Base-by-base conservation (phyloP, 2,329 filamentous ascomycete genomes). In the Tolypocladium album region DNA sequence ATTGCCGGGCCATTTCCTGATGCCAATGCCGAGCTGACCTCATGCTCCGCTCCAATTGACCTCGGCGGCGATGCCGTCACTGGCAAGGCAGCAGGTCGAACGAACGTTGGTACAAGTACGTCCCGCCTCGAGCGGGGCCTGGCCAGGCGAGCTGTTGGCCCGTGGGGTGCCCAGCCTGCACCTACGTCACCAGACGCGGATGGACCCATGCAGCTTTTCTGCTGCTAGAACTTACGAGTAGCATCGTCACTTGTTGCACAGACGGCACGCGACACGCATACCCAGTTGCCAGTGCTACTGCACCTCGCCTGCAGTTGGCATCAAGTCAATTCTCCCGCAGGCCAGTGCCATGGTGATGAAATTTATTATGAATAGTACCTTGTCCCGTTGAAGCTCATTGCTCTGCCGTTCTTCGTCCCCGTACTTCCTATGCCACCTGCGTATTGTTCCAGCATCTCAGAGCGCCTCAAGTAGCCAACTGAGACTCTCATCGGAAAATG, bases 401-500 rank as follows among this genome's bases (percentile, higher is more conserved):
- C 27, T 31, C 27, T 31, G 27, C 15, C 47, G 4, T 34, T 34
- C 4, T 2, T 40, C 12, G 39, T 20, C 17, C 20, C 6, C 40
- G 7, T 43, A 20, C 11, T n/a, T 31, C 17, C 22, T 13, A 31
- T 15, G 27, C 27, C 27, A 31, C 27, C 27, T 3, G 27, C 27
- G 3, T 31, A 31, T 31, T 47, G 27, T n/a, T 40, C 36, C n/a
- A 24, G 22, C 3, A 2, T 24, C n/a, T 22, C n/a, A 4, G 15
- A 15, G 9, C 9, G 24, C 53, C 34, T 22, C 31, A n/a, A 15
- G 15, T 15, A 4, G 27, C 20, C 31, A 20, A 22, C 27, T 7
- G 13, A 15, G 34, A n/a, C 47, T 24, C 31, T n/a, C 57, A 59
- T 53, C 60, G 60, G 34, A 61, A 61, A 31, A 59, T 31, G 9